Percentiles rank a stretch among this genome's conserved stretches.
Evolutionary conservation across 768 basidiomycete species (phyloP).

Genomic region (Termitomyces bulborhizus): DNA sequence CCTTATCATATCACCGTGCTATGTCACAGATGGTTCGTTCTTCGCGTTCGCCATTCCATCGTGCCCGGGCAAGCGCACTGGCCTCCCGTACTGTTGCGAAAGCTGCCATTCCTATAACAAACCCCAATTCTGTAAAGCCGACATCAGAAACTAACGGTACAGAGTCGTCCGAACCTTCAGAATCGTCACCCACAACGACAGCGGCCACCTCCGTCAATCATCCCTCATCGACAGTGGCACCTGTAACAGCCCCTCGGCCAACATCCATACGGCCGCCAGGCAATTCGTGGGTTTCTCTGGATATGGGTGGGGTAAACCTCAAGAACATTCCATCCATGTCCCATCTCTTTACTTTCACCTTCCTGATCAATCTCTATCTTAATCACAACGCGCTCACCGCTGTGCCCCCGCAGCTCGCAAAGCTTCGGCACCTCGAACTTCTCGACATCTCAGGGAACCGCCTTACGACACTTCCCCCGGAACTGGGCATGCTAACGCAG

Average conservation of each 20-base stretch:
- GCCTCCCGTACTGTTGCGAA: conserved; percentile 83
- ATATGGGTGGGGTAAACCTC: conserved; percentile 94
- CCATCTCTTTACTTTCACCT: conserved; percentile 80
- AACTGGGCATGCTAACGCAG: conserved; percentile 85
- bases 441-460: conserved; percentile 92
- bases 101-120: conserved; percentile 86
- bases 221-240: conserved; percentile 72
- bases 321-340: conserved; percentile 81
- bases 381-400: conserved; percentile 85
- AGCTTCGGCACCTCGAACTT: conserved; percentile 78
- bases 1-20: conserved; percentile 14
- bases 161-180: conserved; percentile 24
- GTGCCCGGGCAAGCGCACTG: conserved; percentile 93
- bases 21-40: conserved; percentile 67
- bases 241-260: conserved; percentile 62
- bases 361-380: conserved; percentile 91
- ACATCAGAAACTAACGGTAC: conserved; percentile 29
- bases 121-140: conserved; percentile 71
- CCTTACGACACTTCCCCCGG: conserved; percentile 70
- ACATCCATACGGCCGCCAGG: conserved; percentile 60
- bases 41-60: conserved; percentile 86
- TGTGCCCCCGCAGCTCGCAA: conserved; percentile 79
- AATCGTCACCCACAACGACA: conserved; percentile 19
- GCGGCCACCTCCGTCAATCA: conserved; percentile 40
- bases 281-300: conserved; percentile 84